Conservation (phyloP, 148 eudicot genomes). For the Chenopodium berlandieri region DNA sequence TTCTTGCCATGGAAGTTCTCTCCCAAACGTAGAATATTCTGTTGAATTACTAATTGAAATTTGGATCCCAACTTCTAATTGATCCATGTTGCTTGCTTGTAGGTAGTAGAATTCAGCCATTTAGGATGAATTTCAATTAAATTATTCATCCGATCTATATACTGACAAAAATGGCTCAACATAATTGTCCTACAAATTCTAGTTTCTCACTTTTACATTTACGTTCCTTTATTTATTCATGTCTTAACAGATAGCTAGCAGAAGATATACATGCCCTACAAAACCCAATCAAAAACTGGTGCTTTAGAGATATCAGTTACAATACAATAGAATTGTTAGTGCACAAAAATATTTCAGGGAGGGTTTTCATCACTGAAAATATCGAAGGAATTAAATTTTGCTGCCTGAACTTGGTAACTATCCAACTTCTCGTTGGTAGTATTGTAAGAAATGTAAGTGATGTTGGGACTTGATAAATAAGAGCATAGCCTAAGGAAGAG, state of each 20-base stretch:
- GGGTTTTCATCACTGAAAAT: slow-evolving; percentile 79
- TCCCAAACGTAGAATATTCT: no score
- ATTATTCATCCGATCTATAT: no score
- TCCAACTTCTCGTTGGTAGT: slow-evolving; percentile 19
- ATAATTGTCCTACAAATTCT: no score
- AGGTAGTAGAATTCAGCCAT: no score
- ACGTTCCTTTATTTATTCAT: no score
- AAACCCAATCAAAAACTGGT: slow-evolving; percentile 1
- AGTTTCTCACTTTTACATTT: no score
- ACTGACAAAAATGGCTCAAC: no score
- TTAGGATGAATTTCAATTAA: no score
- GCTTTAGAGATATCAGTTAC: slow-evolving; percentile 1
- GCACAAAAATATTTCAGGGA: neutral
- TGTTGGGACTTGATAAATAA: slow-evolving; percentile 40
- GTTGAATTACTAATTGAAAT: no score
- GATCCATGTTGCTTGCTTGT: no score
- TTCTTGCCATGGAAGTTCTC: no score
- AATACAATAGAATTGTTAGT: neutral
- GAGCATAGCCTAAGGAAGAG: slow-evolving; percentile 36
- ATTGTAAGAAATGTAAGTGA: slow-evolving; percentile 18
- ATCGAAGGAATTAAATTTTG: slow-evolving; percentile 42
- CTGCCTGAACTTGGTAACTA: slow-evolving; percentile 24
- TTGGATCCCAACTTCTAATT: no score
- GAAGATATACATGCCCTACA: slow-evolving; percentile 18
- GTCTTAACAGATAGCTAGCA: neutral